Evolutionary conservation across 2,329 filamentous ascomycete species (phyloP).

Genomic region (Hymenoscyphus fraxineus): DNA sequence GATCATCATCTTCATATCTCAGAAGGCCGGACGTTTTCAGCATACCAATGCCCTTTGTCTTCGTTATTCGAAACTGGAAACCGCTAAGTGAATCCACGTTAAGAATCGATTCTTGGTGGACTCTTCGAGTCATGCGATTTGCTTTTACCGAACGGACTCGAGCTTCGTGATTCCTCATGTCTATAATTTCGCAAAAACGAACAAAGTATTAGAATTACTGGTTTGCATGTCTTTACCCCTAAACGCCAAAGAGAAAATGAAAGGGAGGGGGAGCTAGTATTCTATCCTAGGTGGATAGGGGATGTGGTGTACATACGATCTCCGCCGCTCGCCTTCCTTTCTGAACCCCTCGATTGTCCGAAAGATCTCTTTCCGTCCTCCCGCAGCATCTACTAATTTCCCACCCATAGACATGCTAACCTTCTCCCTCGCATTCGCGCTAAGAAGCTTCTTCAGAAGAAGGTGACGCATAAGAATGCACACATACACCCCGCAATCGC

Average conservation of each 20-base stretch:
- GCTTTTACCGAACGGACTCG: slow-evolving; percentile 22
- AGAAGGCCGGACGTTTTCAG: too few species aligned
- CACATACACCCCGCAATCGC: slow-evolving; percentile 93
- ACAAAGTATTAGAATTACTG: background rate
- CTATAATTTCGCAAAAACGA: slow-evolving; percentile 12
- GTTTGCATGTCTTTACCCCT: background rate
- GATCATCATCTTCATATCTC: too few species aligned
- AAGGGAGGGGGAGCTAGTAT: background rate
- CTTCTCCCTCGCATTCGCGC: slow-evolving; percentile 76
- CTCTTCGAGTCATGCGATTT: slow-evolving; percentile 23
- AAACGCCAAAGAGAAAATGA: background rate
- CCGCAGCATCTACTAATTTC: slow-evolving; percentile 74
- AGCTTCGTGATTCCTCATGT: slow-evolving; percentile 23
- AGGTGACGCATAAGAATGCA: slow-evolving; percentile 93
- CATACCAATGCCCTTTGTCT: too few species aligned
- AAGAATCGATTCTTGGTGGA: slow-evolving; percentile 29
- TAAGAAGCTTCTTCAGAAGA: slow-evolving; percentile 77
- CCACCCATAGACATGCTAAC: slow-evolving; percentile 91
- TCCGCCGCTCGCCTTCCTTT: slow-evolving; percentile 79
- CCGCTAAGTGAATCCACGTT: background rate
- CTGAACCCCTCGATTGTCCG: slow-evolving; percentile 82
- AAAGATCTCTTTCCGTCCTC: slow-evolving; percentile 85
- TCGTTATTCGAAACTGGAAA: too few species aligned
- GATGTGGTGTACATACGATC: slow-evolving; percentile 59
- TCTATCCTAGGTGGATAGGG: background rate